Evolutionary conservation across 345 rosid genomes (phyloP).

Genomic region (Salix viminalis): DNA sequence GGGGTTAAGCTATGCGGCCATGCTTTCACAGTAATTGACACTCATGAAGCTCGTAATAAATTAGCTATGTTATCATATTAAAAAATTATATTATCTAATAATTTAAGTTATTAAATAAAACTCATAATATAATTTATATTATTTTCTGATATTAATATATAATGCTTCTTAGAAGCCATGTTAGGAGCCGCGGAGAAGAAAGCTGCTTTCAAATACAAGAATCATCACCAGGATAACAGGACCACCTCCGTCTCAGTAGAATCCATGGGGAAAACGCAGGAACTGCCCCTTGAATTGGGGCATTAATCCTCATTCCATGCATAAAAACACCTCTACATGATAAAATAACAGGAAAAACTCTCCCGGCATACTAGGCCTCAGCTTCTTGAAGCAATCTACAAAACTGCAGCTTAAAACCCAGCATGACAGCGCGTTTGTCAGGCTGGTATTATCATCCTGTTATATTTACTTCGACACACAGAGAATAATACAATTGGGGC

Average conservation of each 20-base stretch:
- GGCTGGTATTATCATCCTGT: background rate
- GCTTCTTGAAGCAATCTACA: background rate
- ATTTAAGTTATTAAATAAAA: too few relatives aligned
- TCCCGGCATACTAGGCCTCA: background rate
- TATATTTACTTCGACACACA: conserved; percentile 1
- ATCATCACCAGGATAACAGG: background rate
- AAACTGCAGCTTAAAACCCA: background rate
- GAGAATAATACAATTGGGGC: conserved; percentile 3
- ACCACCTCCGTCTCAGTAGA: background rate
- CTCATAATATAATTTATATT: too few relatives aligned
- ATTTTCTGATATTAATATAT: background rate
- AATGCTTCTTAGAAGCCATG: background rate
- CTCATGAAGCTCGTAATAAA: background rate
- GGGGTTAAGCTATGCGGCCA: too few relatives aligned
- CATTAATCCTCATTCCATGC: background rate
- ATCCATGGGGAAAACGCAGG: too few relatives aligned
- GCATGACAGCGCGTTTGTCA: background rate
- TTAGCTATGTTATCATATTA: too few relatives aligned
- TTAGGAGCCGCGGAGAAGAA: background rate
- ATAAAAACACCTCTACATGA: background rate
- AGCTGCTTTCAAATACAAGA: background rate
- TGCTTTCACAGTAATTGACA: background rate
- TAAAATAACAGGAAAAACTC: background rate
- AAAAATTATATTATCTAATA: too few relatives aligned
- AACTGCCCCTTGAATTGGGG: background rate